Base-by-base conservation (phyloP, 257 asterid genomes). In the Fraxinus excelsior region DNA sequence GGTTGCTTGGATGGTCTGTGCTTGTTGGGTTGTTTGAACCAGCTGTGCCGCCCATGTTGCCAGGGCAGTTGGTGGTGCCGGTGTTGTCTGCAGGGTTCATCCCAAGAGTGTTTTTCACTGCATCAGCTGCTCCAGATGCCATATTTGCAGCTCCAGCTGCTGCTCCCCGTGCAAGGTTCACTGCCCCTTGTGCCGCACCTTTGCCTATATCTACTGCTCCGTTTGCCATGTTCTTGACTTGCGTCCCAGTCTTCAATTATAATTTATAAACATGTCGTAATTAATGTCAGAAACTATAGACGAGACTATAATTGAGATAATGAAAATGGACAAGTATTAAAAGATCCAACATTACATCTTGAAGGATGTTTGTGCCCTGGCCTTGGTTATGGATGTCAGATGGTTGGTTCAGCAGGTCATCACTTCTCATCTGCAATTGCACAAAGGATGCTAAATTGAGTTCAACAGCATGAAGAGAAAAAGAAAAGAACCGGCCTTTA, bases 41-140 rank as follows among this genome's bases (percentile, higher is more conserved):
- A 62, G 68, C 68, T 2, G 29, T 1, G 60, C 74, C 1, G 3
- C 62, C 58, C 14, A 32, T 46, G 56, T 40, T 65, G 58, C 42
- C 35, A 19, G 78, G 67, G 77, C n/a, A 32, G 34, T 35, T 51
- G n/a, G n/a, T 11, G 64, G 69, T 23, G 25, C 49, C 49, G 53
- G 46, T 35, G 5, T 65, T 25, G 28, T 66, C 46, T 6, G 74
- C 67, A 42, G 81, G 65, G 1, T 78, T 87, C 80, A 84, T 72
- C 0, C 92, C 96, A 2, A 90, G 76, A 21, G 93, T 83, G 16
- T 80, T 83, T 80, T 86, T 92, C 58, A 92, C 91, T 2, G 89
- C 94, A 1, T 80, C 96, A 1, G 97, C 89, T 40, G 97, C 91
- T 0, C 96, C 97, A 5, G 78, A 80, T 0, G 89, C 89, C 19